phyloP scores from a whole-genome alignment of 345 rosid species.

The Triadica sebifera region DNA sequence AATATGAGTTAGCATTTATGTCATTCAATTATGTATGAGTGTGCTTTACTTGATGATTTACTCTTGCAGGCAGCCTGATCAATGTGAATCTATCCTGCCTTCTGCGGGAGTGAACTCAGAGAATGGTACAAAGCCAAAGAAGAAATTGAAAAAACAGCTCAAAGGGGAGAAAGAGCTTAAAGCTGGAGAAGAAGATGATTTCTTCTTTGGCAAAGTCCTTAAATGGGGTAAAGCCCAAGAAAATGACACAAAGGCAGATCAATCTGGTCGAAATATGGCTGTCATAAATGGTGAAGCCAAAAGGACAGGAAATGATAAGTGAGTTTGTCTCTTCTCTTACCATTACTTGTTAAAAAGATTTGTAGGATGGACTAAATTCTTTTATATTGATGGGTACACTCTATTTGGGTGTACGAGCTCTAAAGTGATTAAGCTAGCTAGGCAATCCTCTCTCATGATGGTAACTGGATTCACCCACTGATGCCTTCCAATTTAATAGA shows the following conservation, averaged over 20 bases:
- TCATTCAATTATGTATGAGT: background rate
- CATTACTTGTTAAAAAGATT: background rate
- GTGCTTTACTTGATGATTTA: background rate
- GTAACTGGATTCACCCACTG: no score
- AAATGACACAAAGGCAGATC: conserved; percentile 3
- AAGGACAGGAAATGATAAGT: conserved; percentile 15
- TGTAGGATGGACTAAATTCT: background rate
- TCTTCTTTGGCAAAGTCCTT: conserved; percentile 18
- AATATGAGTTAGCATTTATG: background rate
- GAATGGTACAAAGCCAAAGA: conserved; percentile 13
- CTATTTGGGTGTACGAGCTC: no score
- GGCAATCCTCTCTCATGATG: no score
- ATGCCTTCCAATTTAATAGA: no score
- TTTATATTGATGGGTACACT: no score
- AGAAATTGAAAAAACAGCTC: conserved; percentile 3
- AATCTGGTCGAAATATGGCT: conserved; percentile 3
- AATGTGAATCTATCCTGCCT: background rate
- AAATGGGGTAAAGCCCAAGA: background rate
- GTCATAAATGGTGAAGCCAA: conserved; percentile 1
- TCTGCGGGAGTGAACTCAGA: background rate
- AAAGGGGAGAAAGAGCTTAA: conserved; percentile 10
- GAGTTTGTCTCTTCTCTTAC: background rate
- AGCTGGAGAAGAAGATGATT: conserved; percentile 13
- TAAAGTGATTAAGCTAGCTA: no score
- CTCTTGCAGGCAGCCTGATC: conserved; percentile 10